Evolutionary conservation across 1,139 yeast species (phyloP).

Genomic region (Candida tunisiensis): DNA sequence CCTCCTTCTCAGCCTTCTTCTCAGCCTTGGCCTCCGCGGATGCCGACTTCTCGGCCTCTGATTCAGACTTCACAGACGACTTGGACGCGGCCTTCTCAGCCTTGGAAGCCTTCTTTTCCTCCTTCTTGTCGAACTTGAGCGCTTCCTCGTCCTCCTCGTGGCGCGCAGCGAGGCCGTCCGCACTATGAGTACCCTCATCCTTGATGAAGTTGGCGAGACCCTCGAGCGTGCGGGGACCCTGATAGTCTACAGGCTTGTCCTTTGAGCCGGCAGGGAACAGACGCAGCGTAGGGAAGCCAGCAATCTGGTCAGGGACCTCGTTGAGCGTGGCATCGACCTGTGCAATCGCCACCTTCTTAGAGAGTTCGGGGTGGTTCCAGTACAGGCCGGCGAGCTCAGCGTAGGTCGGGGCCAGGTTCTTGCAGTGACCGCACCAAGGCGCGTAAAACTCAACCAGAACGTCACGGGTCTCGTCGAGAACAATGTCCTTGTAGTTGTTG

Average conservation of each 20-base stretch:
- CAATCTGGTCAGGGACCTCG: conserved; percentile 62
- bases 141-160: conserved; percentile 1
- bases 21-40: conserved; percentile 5
- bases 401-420: conserved; percentile 82
- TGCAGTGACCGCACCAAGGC: conserved; percentile 99
- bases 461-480: conserved; percentile 59
- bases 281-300: conserved; percentile 88
- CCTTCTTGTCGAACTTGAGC: conserved; percentile 2
- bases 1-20: conserved; percentile 5
- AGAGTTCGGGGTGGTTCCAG: conserved; percentile 18
- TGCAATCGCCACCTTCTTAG: conserved; percentile 57
- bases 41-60: too few relatives aligned
- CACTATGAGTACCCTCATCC: conserved; percentile 39
- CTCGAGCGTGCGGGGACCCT: conserved; percentile 60
- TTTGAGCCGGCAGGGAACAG: conserved; percentile 87
- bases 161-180: conserved; percentile 25
- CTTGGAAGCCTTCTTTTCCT: conserved; percentile 6
- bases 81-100: neutral
- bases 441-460: conserved; percentile 91
- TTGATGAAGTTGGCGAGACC: conserved; percentile 53
- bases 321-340: conserved; percentile 80
- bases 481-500: conserved; percentile 57
- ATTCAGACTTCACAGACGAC: neutral
- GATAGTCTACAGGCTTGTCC: conserved; percentile 50
- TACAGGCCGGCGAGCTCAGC: conserved; percentile 70